phyloP scores from a whole-genome alignment of 2,329 filamentous ascomycete genomes.

The Exophiala bonariae region DNA sequence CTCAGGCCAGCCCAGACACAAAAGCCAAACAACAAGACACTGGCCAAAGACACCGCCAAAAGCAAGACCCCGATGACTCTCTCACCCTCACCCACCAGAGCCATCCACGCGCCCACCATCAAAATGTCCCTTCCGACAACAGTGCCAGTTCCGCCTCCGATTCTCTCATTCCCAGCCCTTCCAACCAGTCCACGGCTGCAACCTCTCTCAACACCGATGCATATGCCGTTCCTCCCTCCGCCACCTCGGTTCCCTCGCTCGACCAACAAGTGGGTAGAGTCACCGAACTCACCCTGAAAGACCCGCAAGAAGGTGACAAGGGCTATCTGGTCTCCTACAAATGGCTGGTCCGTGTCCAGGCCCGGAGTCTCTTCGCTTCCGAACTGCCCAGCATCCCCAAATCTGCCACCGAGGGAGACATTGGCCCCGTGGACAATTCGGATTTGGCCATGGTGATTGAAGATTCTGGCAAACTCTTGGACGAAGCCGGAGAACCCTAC shows the following conservation, averaged over 20 bases:
- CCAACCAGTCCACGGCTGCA: constrained; percentile 38
- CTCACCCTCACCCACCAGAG: constrained; percentile 30
- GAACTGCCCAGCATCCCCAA: constrained; percentile 54
- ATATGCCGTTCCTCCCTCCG: constrained; percentile 18
- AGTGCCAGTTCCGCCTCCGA: constrained; percentile 37
- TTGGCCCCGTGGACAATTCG: constrained; percentile 84
- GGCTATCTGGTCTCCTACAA: constrained; percentile 75
- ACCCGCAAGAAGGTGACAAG: constrained; percentile 66
- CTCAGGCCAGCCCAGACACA: constrained; percentile 12
- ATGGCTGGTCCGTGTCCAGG: constrained; percentile 75
- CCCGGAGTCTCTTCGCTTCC: constrained; percentile 61
- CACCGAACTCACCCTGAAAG: constrained; percentile 55
- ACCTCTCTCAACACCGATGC: constrained; percentile 29
- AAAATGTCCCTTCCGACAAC: constrained; percentile 30
- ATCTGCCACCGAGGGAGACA: constrained; percentile 59
- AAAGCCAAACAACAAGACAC: constrained; percentile 26
- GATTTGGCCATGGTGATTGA: constrained; percentile 68
- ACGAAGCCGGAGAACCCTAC: constrained; percentile 56
- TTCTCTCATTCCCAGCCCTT: constrained; percentile 38
- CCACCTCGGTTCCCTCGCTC: constrained; percentile 45
- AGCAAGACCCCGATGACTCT: constrained; percentile 8
- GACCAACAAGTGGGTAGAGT: constrained; percentile 77
- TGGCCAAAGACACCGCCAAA: constrained; percentile 22
- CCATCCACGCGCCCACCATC: constrained; percentile 40
- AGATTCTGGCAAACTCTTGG: constrained; percentile 41